Evolutionary conservation across 2,329 filamentous ascomycete species (phyloP).

Genomic region (Pezizomycotina sp.): DNA sequence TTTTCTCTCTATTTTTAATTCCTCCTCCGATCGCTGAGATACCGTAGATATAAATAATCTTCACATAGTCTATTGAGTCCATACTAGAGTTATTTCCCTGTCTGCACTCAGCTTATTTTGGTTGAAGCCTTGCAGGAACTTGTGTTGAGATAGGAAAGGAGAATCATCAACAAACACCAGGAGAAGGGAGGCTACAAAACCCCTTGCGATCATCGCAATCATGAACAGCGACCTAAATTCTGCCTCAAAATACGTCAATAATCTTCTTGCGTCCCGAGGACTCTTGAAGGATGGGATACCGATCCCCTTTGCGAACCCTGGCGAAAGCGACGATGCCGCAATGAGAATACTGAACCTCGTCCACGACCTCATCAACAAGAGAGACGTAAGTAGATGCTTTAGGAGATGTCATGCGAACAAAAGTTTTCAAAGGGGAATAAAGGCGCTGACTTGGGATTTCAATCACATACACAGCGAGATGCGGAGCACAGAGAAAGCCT

Average conservation of each 20-base stretch:
- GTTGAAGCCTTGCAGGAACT: no score
- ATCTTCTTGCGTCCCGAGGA: slow-evolving; percentile 50
- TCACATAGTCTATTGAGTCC: no score
- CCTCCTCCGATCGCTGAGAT: no score
- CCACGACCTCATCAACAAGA: slow-evolving; percentile 77
- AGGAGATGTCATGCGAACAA: not conserved
- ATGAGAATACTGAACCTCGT: slow-evolving; percentile 76
- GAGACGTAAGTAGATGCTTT: slow-evolving; percentile 49
- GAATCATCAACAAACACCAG: no score
- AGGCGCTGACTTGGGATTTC: slow-evolving; percentile 9
- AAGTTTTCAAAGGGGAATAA: not conserved
- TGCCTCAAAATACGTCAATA: slow-evolving; percentile 57
- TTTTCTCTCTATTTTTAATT: no score
- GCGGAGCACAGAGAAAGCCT: slow-evolving; percentile 74
- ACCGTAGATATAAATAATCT: no score
- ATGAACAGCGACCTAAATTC: slow-evolving; percentile 39
- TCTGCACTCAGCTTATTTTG: no score
- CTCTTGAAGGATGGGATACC: slow-evolving; percentile 49
- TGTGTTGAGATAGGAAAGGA: no score
- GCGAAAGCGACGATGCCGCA: slow-evolving; percentile 43
- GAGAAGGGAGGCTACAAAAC: no score
- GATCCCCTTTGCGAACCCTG: slow-evolving; percentile 69
- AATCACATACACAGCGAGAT: slow-evolving; percentile 47
- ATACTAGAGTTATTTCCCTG: no score
- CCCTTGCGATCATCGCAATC: no score